Percentiles rank a stretch among this genome's conserved stretches.
Evolutionary conservation across 768 basidiomycete genomes (phyloP).

Genomic region (Calocybe indica): DNA sequence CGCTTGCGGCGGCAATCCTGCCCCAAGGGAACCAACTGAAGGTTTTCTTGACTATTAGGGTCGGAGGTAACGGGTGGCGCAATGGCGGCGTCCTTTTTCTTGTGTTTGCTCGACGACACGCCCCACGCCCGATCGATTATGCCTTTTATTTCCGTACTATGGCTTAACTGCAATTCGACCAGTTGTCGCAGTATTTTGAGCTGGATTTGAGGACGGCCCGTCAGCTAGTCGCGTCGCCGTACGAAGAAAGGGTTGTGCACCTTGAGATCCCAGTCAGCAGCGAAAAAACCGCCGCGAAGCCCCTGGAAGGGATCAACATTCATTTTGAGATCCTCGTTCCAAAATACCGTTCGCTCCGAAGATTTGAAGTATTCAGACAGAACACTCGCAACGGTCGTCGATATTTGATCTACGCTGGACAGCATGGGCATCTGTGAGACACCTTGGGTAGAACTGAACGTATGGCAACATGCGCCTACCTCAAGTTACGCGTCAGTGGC

Average conservation of each 20-base stretch:
- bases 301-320: constrained; percentile 73
- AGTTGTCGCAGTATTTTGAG: constrained; percentile 79
- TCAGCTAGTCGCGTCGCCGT: constrained; percentile 9
- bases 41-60: constrained; percentile 57
- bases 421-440: constrained; percentile 7
- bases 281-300: constrained; percentile 69
- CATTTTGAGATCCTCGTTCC: constrained; percentile 60
- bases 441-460: constrained; percentile 9
- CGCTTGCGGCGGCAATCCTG: constrained; percentile 73
- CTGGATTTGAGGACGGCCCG: constrained; percentile 31
- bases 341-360: constrained; percentile 72
- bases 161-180: constrained; percentile 76
- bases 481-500: constrained; percentile 87
- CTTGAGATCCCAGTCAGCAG: constrained; percentile 78
- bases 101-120: constrained; percentile 77
- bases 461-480: constrained; percentile 47
- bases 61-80: constrained; percentile 53
- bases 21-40: constrained; percentile 68
- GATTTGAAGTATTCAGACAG: constrained; percentile 70
- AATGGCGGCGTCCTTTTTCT: constrained; percentile 63
- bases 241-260: constrained; percentile 32
- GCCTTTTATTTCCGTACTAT: constrained; percentile 62
- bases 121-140: constrained; percentile 84
- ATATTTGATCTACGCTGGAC: constrained; percentile 74
- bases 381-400: constrained; percentile 62